phyloP scores from a whole-genome alignment of 2,329 filamentous ascomycete genomes.

The Geoglossum cookeanum region DNA sequence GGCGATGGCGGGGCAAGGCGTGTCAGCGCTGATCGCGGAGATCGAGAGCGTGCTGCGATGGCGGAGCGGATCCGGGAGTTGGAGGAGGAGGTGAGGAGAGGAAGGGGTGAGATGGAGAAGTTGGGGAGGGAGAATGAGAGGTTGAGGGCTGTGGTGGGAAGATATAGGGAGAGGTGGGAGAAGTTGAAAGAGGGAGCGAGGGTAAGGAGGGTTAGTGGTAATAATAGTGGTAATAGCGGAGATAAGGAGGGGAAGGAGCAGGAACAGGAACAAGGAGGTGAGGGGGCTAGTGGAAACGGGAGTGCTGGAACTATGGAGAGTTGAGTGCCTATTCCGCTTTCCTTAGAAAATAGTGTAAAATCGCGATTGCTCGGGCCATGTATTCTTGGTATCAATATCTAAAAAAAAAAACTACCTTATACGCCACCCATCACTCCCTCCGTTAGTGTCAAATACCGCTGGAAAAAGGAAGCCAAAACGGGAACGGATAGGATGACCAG shows the following conservation, averaged over 20 bases:
- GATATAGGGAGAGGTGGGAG: constrained; percentile 48
- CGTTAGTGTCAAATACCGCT: too few species aligned
- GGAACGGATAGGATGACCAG: too few species aligned
- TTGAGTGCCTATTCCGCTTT: too few species aligned
- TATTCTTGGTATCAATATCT: too few species aligned
- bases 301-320: background rate
- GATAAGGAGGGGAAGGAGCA: background rate
- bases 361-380: too few species aligned
- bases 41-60: constrained; percentile 17
- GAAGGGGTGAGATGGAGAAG: constrained; percentile 41
- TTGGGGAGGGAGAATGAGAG: constrained; percentile 43
- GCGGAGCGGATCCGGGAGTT: constrained; percentile 39
- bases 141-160: constrained; percentile 31
- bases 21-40: constrained; percentile 14
- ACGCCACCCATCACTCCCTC: too few species aligned
- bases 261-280: background rate
- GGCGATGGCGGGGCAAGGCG: background rate
- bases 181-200: constrained; percentile 46
- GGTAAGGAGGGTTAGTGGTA: constrained; percentile 19
- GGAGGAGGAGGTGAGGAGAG: constrained; percentile 42
- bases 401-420: too few species aligned
- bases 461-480: too few species aligned
- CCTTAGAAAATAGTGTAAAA: too few species aligned
- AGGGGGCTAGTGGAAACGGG: background rate
- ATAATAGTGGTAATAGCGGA: background rate